Base-by-base conservation (phyloP, 2,329 filamentous ascomycete genomes). In the Fusarium sp. region DNA sequence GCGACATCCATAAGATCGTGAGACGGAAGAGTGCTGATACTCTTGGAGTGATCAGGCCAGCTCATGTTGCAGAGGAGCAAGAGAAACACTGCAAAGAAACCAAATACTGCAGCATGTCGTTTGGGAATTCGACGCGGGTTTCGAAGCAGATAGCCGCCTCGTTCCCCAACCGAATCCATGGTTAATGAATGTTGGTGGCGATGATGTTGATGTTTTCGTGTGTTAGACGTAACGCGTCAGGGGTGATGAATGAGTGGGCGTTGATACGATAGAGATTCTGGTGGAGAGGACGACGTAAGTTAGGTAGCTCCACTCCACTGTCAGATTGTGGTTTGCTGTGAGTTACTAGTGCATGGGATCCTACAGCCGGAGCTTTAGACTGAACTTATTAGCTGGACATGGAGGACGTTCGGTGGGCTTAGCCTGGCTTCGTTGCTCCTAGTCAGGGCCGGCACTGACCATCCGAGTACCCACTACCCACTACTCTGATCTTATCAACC, bases 51-150 rank as follows among this genome's bases (percentile, higher is more conserved):
- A 14, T 38, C n/a, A 27, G 64, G 25, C 64, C 59, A 56, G 32
- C 43, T 34, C 24, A 25, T 27, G 7, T 46, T 55, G 42, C 50
- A 14, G 16, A n/a, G 29, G 24, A 61, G n/a, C 6, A 56, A 29
- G 12, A 66, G 10, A 12, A 34, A 14, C 11, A 66, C 14, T 14
- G 61, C 60, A 32, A 61, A 10, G 12, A 24, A 14, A 12, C 27
- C 25, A n/a, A 52, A 67, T n/a, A 67, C 20, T 27, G 44, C 38
- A 5, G 30, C 40, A 2, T 61, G 22, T 16, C 43, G 56, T n/a
- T 38, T 40, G 20, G 59, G 22, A 9, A 51, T 43, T 14, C 55
- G 61, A 16, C 64, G 61, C 8, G 61, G 61, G 24, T 40, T 25
- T 20, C 42, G 45, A 15, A 61, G 40, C 20, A 42, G 20, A 18